Evolutionary conservation across 108 stramenopile species (phyloP).

Genomic region (Phaeodactylum tricornutum): DNA sequence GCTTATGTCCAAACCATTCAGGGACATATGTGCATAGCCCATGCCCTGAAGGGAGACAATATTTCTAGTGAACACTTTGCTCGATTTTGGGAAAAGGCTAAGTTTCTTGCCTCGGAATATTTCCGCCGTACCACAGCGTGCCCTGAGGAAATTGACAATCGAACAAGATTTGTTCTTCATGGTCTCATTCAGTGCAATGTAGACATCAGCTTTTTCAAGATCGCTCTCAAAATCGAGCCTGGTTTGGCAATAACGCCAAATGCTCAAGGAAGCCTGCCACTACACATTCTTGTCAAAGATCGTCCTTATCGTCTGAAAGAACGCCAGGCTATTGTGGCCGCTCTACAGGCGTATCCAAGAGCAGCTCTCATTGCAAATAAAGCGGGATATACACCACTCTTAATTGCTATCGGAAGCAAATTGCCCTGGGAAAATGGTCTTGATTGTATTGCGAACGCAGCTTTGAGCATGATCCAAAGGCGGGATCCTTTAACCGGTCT

Average conservation of each 20-base stretch:
- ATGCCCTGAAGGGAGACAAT: neutral
- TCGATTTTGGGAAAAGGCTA: slow-evolving; percentile 29
- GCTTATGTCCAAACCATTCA: slow-evolving; percentile 29
- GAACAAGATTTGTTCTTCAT: slow-evolving; percentile 5
- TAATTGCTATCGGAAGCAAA: slow-evolving; percentile 23
- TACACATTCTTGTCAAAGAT: slow-evolving; percentile 14
- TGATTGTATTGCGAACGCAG: slow-evolving; percentile 12
- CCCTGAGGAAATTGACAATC: slow-evolving; percentile 2
- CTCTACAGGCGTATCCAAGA: slow-evolving; percentile 14
- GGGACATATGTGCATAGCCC: slow-evolving; percentile 3
- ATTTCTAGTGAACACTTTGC: slow-evolving; percentile 16
- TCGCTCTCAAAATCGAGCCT: slow-evolving; percentile 20
- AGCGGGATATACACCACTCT: slow-evolving; percentile 18
- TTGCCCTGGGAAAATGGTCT: slow-evolving; percentile 31
- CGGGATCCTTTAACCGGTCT: slow-evolving; percentile 19
- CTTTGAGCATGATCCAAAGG: slow-evolving; percentile 6
- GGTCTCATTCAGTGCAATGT: slow-evolving; percentile 4
- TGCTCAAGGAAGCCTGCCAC: slow-evolving; percentile 20
- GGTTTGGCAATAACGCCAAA: slow-evolving; percentile 17
- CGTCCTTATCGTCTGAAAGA: slow-evolving; percentile 34
- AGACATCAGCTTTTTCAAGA: slow-evolving; percentile 13
- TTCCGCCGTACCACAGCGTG: slow-evolving; percentile 4
- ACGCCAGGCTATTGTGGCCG: slow-evolving; percentile 9
- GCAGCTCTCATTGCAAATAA: slow-evolving; percentile 19
- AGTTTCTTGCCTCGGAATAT: slow-evolving; percentile 14